Evolutionary conservation across 352 stramenopile genomes (phyloP), one percentile per base, ranked within the genome.

Genomic region (Pythium dissimile): DNA sequence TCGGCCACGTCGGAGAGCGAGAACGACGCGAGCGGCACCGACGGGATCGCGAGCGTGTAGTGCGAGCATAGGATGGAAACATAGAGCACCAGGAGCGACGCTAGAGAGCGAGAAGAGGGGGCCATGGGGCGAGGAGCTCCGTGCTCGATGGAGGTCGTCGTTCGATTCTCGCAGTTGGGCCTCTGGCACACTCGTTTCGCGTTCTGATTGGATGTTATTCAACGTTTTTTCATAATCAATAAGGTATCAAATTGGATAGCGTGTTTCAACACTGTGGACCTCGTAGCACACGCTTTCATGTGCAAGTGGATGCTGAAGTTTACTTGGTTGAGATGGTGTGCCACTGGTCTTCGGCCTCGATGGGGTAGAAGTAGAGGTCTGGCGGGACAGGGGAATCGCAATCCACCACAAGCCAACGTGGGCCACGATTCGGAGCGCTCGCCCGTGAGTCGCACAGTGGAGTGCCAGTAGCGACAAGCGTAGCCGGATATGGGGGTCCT

Each of bases 261-360:
- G n/a, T n/a, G n/a, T n/a, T n/a, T n/a, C n/a, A n/a, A n/a, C n/a
- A n/a, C n/a, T n/a, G n/a, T n/a, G n/a, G n/a, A n/a, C n/a, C n/a
- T n/a, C n/a, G n/a, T n/a, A n/a, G n/a, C n/a, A n/a, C n/a, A n/a
- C 31, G 8, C 31, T 35, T 35, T 35, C 13, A 35, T 35, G 31
- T 35, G 31, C 31, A 13, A 35, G 31, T 35, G 31, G 31, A 35
- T 13, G 31, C 13, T 35, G 31, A n/a, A 50, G 11, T 10, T 50
- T 50, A 18, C 20, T 51, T 51, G 12, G 24, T 23, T 51, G 48
- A 16, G 11, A 31, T 31, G 6, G 15, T 15, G 5, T 35, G 49
- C 34, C 49, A 47, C 18, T 45, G 13, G 35, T 56, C 49, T 56
- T 56, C 49, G 0, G 32, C 34, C 6, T 8, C 23, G 35, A 56